Percentiles rank a stretch among this genome's conserved stretches.
Conservation (phyloP, 768 basidiomycete species). For the Rhodotorula diobovata region DNA sequence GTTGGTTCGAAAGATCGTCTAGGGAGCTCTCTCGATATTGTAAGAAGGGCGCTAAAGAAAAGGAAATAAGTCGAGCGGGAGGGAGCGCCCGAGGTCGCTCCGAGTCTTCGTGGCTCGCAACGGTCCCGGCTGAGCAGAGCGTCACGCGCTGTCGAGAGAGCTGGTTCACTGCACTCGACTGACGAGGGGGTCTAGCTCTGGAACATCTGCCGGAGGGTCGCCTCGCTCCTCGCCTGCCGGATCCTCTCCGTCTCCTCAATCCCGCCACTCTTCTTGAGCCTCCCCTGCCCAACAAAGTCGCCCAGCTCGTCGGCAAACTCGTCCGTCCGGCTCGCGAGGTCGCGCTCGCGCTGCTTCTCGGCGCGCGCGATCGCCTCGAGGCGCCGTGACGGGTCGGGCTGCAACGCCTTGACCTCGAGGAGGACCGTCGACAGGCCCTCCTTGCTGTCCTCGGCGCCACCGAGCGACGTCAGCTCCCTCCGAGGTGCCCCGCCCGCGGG, state of each 20-base stretch:
- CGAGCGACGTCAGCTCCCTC: constrained; percentile 48
- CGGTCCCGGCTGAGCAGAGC: no score
- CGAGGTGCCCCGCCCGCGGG: constrained; percentile 50
- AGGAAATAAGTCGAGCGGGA: no score
- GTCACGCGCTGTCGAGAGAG: no score
- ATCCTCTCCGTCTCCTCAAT: constrained; percentile 61
- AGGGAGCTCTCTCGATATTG: no score
- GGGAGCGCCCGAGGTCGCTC: no score
- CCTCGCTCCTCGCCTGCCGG: constrained; percentile 66
- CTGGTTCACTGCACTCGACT: no score
- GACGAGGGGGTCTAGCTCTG: neutral
- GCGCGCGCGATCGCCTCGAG: constrained; percentile 89
- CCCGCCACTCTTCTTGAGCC: constrained; percentile 78
- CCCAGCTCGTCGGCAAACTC: constrained; percentile 77
- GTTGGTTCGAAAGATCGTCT: no score
- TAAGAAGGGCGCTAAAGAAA: no score
- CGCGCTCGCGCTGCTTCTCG: constrained; percentile 69
- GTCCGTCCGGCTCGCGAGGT: constrained; percentile 65
- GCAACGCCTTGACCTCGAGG: constrained; percentile 79
- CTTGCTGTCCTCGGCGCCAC: constrained; percentile 53
- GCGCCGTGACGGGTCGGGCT: constrained; percentile 73
- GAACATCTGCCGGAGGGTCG: constrained; percentile 33
- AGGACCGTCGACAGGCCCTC: constrained; percentile 72
- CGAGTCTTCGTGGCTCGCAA: no score
- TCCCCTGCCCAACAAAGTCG: constrained; percentile 81